These are phyloP conservation scores for Starmera dryadoides DNA, from an alignment of 805 yeast genomes.

Conservation along the genomic window DNA sequence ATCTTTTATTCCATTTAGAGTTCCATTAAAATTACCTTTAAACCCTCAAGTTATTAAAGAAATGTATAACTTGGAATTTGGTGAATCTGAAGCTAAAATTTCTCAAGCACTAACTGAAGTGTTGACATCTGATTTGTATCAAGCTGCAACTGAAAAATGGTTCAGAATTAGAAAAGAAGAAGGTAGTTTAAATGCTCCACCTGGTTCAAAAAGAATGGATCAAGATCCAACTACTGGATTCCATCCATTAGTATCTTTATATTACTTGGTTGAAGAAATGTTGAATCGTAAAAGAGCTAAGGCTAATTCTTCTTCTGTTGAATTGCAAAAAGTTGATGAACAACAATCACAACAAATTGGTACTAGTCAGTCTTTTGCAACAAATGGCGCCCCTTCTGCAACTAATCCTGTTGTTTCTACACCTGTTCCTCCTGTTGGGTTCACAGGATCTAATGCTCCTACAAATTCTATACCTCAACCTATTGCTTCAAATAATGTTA, in stretches of 20 bases:
- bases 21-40: conserved; percentile 66
- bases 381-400: conserved; percentile 2
- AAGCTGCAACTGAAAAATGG: conserved; percentile 58
- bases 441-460: too few relatives aligned
- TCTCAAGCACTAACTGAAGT: conserved; percentile 48
- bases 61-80: conserved; percentile 75
- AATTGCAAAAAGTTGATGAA: conserved; percentile 4
- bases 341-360: conserved; percentile 4
- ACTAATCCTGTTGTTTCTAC: neutral
- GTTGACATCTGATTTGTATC: conserved; percentile 60
- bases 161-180: conserved; percentile 45
- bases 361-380: conserved; percentile 1
- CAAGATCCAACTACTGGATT: conserved; percentile 69
- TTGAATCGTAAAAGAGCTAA: conserved; percentile 56
- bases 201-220: conserved; percentile 1
- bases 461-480: conserved; percentile 4
- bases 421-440: neutral
- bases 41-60: conserved; percentile 61
- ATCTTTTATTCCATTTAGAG: conserved; percentile 68
- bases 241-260: conserved; percentile 85
- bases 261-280: conserved; percentile 83
- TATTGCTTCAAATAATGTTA: too few relatives aligned
- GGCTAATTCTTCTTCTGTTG: conserved; percentile 11
- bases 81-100: conserved; percentile 51
- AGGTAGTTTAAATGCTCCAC: neutral